A percentile compares a stretch with the other conserved stretches of the same genome.
Conservation (phyloP, 75 land plant species). For the Pinus tabuliformis region DNA sequence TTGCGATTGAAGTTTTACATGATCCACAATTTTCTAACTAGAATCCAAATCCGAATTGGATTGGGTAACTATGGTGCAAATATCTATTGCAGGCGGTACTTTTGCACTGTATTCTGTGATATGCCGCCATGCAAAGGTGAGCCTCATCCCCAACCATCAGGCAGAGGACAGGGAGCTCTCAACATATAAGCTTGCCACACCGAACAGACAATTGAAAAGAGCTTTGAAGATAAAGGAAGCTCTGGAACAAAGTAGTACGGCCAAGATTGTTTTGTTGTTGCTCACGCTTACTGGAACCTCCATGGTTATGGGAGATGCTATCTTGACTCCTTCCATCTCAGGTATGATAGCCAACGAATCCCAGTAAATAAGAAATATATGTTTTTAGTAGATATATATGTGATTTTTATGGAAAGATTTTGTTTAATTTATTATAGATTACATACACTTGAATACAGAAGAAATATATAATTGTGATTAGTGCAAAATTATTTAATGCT, state of each 20-base stretch:
- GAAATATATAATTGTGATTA: too few species aligned
- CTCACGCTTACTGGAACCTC: slow-evolving; percentile 52
- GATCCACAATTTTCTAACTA: too few species aligned
- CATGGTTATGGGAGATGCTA: slow-evolving; percentile 36
- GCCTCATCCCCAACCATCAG: slow-evolving; percentile 54
- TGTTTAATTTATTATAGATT: too few species aligned
- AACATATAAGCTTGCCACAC: slow-evolving; percentile 38
- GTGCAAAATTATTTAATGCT: too few species aligned
- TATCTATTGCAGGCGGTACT: slow-evolving; percentile 34
- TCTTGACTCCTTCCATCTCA: slow-evolving; percentile 54
- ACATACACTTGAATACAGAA: too few species aligned
- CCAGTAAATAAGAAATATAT: too few species aligned
- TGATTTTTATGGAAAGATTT: too few species aligned
- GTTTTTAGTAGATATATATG: too few species aligned
- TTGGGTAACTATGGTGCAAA: too few species aligned
- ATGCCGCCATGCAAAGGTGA: slow-evolving; percentile 63
- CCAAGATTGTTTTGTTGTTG: slow-evolving; percentile 14
- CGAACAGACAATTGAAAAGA: neutral
- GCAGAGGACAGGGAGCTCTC: slow-evolving; percentile 68
- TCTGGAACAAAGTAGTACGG: slow-evolving; percentile 35
- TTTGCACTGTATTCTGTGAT: slow-evolving; percentile 56
- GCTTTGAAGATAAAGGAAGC: slow-evolving; percentile 28
- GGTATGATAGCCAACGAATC: slow-evolving; percentile 9
- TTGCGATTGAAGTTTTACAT: too few species aligned
- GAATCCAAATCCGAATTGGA: too few species aligned